Percentiles rank a stretch among this genome's conserved stretches.
phyloP scores from a whole-genome alignment of 768 basidiomycete species.

The Paxillus ammoniavirescens region DNA sequence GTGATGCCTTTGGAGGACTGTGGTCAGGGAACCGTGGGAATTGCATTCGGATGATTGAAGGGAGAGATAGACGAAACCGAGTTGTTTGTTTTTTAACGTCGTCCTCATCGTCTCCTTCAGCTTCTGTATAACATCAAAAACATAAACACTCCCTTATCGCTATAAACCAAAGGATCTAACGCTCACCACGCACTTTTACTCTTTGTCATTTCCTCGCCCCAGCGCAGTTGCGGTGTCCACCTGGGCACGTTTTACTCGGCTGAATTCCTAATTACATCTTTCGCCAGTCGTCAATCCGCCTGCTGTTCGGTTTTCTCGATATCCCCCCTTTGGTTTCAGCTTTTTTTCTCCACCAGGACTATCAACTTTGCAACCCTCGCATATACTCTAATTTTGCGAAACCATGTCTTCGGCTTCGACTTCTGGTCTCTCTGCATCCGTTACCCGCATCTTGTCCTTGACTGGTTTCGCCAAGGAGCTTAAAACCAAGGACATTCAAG shows the following conservation, averaged over 20 bases:
- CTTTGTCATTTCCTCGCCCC: neutral
- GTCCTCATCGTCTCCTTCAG: constrained; percentile 29
- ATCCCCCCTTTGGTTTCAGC: constrained; percentile 13
- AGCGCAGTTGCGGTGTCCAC: constrained; percentile 8
- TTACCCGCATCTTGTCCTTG: constrained; percentile 91
- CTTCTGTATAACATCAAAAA: constrained; percentile 28
- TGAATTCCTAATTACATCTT: constrained; percentile 16
- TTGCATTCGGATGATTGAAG: neutral
- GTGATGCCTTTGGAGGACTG: neutral
- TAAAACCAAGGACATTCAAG: constrained; percentile 96
- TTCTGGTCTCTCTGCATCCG: constrained; percentile 86
- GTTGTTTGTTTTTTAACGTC: constrained; percentile 8
- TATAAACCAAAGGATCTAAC: constrained; percentile 5
- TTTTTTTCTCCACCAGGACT: constrained; percentile 5
- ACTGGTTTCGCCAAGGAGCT: constrained; percentile 94
- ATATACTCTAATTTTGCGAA: constrained; percentile 8
- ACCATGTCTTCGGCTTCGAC: constrained; percentile 65
- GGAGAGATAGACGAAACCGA: no score
- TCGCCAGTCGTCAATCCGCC: constrained; percentile 7
- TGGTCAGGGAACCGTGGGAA: constrained; percentile 20
- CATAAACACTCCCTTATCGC: constrained; percentile 27
- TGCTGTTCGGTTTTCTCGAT: constrained; percentile 16
- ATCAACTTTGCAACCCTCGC: neutral
- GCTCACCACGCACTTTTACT: constrained; percentile 8
- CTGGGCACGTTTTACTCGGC: constrained; percentile 31